Base-by-base conservation (phyloP, 176 grass and related monocot species). In the Oryza nivara region DNA sequence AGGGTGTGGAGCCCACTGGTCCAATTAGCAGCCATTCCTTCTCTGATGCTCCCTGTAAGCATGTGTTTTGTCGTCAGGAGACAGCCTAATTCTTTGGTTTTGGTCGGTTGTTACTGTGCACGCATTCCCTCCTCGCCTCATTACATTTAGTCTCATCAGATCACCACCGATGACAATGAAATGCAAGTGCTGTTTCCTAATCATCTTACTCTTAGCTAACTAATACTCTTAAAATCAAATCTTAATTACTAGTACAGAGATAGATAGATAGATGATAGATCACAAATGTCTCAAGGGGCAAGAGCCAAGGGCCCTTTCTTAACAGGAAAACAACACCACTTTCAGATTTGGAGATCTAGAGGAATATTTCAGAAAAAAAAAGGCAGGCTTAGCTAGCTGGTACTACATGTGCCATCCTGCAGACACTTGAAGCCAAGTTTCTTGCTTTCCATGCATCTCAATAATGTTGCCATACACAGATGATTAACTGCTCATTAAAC, bases 311-410 rank as follows among this genome's bases (percentile, higher is more conserved):
- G 7, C 79, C 7, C 4, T 14, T 32, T n/a, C 25, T 45, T 3
- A 82, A 47, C 68, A 82, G 80, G 80, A 64, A 81, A 80, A 22
- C 70, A 49, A 66, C 58, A 35, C 19, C 7, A 8, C 26, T 61
- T 32, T 67, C 15, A 68, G 72, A 84, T 84, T 75, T 76, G 45
- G 65, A 68, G 49, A 78, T 70, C 74, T 45, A 78, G 74, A 71
- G 49, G 74, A 83, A 75, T 75, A 45, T 73, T 65, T 22, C 83
- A 70, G 3, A 8, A 51, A 51, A 69, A 67, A 58, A 58, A 58
- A 83, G 4, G 26, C 49, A 44, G 41, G 4, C 35, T 66, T 20
- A 2, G 23, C 72, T 76, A 15, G 52, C 52, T 65, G 56, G 32
- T 64, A 26, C 17, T 22, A 16, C 76, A 78, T 78, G 60, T 78